phyloP scores from a whole-genome alignment of 768 basidiomycete species.

The Calocera viscosa region DNA sequence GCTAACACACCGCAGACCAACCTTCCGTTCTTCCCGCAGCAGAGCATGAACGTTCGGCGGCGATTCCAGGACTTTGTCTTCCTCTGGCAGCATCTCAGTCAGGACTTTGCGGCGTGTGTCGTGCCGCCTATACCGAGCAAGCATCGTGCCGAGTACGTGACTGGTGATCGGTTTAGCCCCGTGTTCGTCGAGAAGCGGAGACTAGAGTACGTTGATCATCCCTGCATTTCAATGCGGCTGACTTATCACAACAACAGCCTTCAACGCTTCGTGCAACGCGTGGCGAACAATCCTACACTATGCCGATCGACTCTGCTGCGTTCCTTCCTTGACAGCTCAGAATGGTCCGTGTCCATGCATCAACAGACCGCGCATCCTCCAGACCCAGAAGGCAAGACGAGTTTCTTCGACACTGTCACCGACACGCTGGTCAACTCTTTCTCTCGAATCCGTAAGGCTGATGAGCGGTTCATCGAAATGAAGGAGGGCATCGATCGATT shows the following conservation, averaged over 20 bases:
- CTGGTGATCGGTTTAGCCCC: slow-evolving; percentile 91
- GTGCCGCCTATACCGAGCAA: slow-evolving; percentile 94
- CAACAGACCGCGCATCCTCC: slow-evolving; percentile 89
- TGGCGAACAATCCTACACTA: slow-evolving; percentile 87
- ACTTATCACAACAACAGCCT: slow-evolving; percentile 40
- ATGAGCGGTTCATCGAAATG: slow-evolving; percentile 89
- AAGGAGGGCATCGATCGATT: slow-evolving; percentile 88
- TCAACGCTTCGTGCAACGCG: slow-evolving; percentile 79
- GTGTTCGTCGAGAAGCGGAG: slow-evolving; percentile 94
- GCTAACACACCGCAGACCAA: slow-evolving; percentile 52
- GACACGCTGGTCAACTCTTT: slow-evolving; percentile 96
- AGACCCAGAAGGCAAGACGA: slow-evolving; percentile 60
- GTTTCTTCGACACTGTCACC: slow-evolving; percentile 87
- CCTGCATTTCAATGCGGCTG: not conserved
- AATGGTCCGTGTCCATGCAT: slow-evolving; percentile 99
- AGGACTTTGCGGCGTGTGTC: slow-evolving; percentile 95
- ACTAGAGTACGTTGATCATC: slow-evolving; percentile 48
- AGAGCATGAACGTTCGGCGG: slow-evolving; percentile 62
- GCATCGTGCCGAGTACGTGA: slow-evolving; percentile 92
- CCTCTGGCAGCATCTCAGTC: slow-evolving; percentile 70
- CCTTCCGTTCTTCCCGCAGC: slow-evolving; percentile 68
- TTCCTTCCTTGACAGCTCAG: slow-evolving; percentile 90
- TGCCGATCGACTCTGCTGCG: slow-evolving; percentile 83
- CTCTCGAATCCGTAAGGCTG: slow-evolving; percentile 88
- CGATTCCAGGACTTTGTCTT: slow-evolving; percentile 98